Percentiles rank a stretch among this genome's conserved stretches.
phyloP scores from a whole-genome alignment of 345 rosid species.

The Carallia brachiata region DNA sequence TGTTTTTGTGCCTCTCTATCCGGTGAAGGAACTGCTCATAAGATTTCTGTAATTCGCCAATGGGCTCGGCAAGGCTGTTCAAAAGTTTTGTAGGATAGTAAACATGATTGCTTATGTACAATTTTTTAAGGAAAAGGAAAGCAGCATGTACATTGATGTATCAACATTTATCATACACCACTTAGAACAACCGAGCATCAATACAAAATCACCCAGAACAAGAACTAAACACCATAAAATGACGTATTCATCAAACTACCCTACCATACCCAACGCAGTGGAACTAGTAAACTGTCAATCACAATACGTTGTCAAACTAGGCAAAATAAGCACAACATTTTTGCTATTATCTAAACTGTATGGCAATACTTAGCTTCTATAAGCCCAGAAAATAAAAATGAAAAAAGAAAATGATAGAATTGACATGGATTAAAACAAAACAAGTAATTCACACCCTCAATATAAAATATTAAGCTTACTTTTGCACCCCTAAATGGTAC shows the following conservation, averaged over 20 bases:
- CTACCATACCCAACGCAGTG: too few species aligned
- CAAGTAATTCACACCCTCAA: too few species aligned
- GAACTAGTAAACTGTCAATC: too few species aligned
- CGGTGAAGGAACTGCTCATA: conserved; percentile 77
- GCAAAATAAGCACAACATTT: neutral
- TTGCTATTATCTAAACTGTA: neutral
- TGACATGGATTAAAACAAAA: too few species aligned
- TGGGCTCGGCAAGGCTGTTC: conserved; percentile 81
- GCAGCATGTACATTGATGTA: too few species aligned
- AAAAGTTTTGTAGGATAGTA: conserved; percentile 8
- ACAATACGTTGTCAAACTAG: too few species aligned
- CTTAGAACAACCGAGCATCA: neutral
- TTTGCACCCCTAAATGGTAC: conserved; percentile 75
- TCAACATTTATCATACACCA: neutral
- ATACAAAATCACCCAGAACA: too few species aligned
- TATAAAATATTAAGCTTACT: conserved; percentile 43
- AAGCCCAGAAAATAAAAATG: too few species aligned
- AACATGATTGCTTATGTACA: conserved; percentile 5
- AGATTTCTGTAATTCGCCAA: conserved; percentile 79
- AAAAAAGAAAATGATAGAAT: too few species aligned
- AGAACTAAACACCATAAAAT: too few species aligned
- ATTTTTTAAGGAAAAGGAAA: neutral
- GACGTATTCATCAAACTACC: too few species aligned
- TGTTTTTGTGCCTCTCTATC: conserved; percentile 60
- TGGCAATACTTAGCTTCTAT: too few species aligned